phyloP scores from a whole-genome alignment of 108 stramenopile genomes.

The Pinguiococcus pyrenoidosus region DNA sequence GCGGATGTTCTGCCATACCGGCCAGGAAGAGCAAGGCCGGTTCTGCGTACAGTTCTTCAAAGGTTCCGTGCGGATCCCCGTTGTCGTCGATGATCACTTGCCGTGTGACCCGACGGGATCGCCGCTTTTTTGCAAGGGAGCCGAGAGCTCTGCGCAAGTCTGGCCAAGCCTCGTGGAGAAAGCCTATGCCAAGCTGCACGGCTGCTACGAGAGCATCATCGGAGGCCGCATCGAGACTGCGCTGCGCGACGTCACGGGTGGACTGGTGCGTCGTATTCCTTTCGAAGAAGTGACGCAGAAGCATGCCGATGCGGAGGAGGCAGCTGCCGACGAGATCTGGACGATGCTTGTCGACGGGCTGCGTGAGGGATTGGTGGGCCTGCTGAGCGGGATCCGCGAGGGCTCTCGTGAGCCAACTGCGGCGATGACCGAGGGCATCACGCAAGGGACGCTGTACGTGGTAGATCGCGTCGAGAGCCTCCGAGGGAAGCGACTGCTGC shows the following conservation, averaged over 20 bases:
- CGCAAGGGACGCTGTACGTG: too few species aligned
- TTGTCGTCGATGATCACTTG: slow-evolving; percentile 19
- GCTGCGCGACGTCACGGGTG: slow-evolving; percentile 12
- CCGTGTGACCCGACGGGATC: slow-evolving; percentile 12
- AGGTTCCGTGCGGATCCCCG: slow-evolving; percentile 24
- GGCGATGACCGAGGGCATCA: too few species aligned
- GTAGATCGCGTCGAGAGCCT: too few species aligned
- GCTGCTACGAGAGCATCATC: slow-evolving; percentile 15
- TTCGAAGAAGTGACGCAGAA: too few species aligned
- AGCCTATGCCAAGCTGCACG: slow-evolving; percentile 29
- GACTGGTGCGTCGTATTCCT: too few species aligned
- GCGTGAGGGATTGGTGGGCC: too few species aligned
- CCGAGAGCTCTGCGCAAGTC: slow-evolving; percentile 3
- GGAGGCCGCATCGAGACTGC: slow-evolving; percentile 9
- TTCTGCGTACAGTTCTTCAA: slow-evolving; percentile 20
- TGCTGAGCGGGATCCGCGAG: too few species aligned
- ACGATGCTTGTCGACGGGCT: too few species aligned
- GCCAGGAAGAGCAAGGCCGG: not conserved
- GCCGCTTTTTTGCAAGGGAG: slow-evolving; percentile 9
- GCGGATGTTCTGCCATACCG: slow-evolving; percentile 1
- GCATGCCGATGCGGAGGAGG: too few species aligned
- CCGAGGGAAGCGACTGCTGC: too few species aligned
- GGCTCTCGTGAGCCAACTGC: too few species aligned
- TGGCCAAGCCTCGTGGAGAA: slow-evolving; percentile 21
- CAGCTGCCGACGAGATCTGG: too few species aligned